A percentile compares a stretch with the other conserved stretches of the same genome.
phyloP scores from a whole-genome alignment of 78 protist genomes.

The Dictyostelium brefeldianum region DNA sequence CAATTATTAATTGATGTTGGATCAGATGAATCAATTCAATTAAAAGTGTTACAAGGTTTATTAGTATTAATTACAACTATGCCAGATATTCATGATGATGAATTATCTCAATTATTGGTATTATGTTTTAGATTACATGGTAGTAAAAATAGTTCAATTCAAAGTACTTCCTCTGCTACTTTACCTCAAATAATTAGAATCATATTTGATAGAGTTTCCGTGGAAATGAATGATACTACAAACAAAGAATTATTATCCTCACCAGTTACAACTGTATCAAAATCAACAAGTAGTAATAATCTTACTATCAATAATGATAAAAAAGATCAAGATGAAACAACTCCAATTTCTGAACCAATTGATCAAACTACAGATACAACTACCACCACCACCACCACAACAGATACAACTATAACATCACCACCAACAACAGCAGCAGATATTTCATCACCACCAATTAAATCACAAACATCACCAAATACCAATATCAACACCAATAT shows the following conservation, averaged over 20 bases:
- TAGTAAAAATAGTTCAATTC: conserved; percentile 59
- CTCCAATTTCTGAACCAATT: background rate
- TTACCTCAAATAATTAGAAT: conserved; percentile 75
- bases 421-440: background rate
- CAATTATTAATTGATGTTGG: conserved; percentile 71
- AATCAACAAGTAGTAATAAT: background rate
- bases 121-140: conserved; percentile 79
- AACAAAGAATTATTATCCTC: background rate
- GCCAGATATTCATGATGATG: conserved; percentile 72
- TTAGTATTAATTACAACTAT: conserved; percentile 72
- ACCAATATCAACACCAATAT: background rate
- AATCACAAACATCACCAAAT: conserved; percentile 8
- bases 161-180: conserved; percentile 80
- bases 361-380: background rate
- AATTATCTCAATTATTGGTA: conserved; percentile 68
- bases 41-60: conserved; percentile 79
- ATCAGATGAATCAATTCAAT: conserved; percentile 71
- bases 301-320: background rate
- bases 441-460: background rate
- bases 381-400: background rate
- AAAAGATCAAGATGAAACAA: background rate
- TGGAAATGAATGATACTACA: conserved; percentile 5
- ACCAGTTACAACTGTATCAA: conserved; percentile 2
- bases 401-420: background rate
- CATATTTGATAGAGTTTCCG: conserved; percentile 69